Percentiles rank a stretch among this genome's conserved stretches.
Evolutionary conservation across 352 stramenopile species (phyloP).

Genomic region (Phytophthora fragariaefolia): DNA sequence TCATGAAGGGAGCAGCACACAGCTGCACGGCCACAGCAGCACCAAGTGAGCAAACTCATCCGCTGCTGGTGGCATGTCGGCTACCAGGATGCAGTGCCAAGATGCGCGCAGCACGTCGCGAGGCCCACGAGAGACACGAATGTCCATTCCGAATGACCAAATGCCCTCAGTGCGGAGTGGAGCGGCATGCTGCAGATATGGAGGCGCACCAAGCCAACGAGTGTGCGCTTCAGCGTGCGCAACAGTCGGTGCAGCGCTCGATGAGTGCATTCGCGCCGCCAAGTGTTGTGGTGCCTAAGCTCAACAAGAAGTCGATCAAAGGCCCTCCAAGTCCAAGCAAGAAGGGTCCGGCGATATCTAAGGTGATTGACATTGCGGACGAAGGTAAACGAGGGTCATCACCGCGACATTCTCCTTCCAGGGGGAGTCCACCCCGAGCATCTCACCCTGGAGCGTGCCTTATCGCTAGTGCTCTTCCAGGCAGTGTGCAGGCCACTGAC

Average conservation of each 20-base stretch:
- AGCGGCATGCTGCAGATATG: conserved; percentile 53
- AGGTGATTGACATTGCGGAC: conserved; percentile 8
- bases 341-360: conserved; percentile 4
- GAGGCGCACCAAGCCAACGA: conserved; percentile 45
- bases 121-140: conserved; percentile 65
- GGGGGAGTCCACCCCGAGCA: neutral
- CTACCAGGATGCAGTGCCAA: conserved; percentile 30
- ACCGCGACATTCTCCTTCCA: neutral
- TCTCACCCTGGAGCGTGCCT: neutral
- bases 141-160: conserved; percentile 45
- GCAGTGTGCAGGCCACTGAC: conserved; percentile 15
- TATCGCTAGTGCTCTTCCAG: neutral
- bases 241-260: conserved; percentile 10
- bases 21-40: conserved; percentile 10
- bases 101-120: conserved; percentile 49
- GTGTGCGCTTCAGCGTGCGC: conserved; percentile 45
- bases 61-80: conserved; percentile 25
- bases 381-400: neutral
- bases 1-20: conserved; percentile 19
- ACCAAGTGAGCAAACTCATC: neutral
- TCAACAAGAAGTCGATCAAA: conserved; percentile 30
- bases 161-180: conserved; percentile 47
- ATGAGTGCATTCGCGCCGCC: conserved; percentile 10
- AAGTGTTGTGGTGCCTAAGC: conserved; percentile 23
- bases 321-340: conserved; percentile 15